Conservation (phyloP, 352 stramenopile species). For the Saprolegnia diclina region DNA sequence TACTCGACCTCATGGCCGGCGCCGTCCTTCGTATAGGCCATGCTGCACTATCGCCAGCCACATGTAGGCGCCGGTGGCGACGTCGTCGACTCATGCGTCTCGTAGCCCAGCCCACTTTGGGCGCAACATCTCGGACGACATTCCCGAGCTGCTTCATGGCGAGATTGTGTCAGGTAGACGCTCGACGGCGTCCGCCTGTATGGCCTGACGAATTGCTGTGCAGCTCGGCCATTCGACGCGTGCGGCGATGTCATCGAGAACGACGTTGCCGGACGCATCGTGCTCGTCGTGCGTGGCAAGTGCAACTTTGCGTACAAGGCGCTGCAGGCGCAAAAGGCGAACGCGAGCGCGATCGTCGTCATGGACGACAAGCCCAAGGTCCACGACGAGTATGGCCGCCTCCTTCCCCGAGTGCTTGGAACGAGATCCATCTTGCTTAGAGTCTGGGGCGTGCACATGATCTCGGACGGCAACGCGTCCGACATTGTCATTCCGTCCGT, state of each 20-base stretch:
- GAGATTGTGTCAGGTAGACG: conserved; percentile 18
- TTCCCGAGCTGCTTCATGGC: not conserved
- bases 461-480: conserved; percentile 19
- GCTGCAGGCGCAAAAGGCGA: conserved; percentile 18
- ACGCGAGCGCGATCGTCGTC: conserved; percentile 22
- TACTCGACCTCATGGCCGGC: not conserved
- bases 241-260: conserved; percentile 17
- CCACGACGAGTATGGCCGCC: conserved; percentile 15
- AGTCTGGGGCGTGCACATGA: conserved; percentile 23
- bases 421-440: conserved; percentile 4
- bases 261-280: conserved; percentile 18
- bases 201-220: not conserved
- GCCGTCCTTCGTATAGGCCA: not conserved
- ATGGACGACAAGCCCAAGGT: conserved; percentile 14
- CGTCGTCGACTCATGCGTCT: not conserved
- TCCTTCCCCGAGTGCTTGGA: not conserved
- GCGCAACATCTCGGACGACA: conserved; percentile 12
- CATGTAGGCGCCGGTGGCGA: conserved; percentile 2
- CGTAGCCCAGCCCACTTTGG: conserved; percentile 24
- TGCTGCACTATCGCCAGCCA: conserved; percentile 9
- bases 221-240: conserved; percentile 22
- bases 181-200: not conserved
- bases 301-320: conserved; percentile 28
- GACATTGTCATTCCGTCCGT: conserved; percentile 23
- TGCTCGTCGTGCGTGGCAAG: conserved; percentile 17